Evolutionary conservation across 2,329 filamentous ascomycete species (phyloP).

Genomic region (Pseudogymnoascus sp.): DNA sequence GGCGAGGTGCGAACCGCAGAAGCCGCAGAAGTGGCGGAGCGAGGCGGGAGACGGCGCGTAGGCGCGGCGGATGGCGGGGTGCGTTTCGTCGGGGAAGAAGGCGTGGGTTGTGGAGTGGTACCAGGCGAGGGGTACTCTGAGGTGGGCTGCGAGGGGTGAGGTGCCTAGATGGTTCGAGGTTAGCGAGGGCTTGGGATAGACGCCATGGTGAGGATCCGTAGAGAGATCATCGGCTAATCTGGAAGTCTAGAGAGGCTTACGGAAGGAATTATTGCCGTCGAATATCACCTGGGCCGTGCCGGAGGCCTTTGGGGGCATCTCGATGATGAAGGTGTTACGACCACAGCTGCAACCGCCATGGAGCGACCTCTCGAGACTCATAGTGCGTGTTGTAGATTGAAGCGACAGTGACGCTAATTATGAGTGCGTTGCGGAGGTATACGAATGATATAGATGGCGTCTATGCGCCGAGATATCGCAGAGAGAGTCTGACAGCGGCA

Average conservation of each 20-base stretch:
- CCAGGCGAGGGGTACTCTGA: conserved; percentile 75
- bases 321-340: conserved; percentile 72
- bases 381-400: conserved; percentile 24
- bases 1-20: conserved; percentile 78
- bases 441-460: neutral
- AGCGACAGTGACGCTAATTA: neutral
- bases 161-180: conserved; percentile 47
- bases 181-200: conserved; percentile 11
- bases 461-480: neutral
- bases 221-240: conserved; percentile 50
- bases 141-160: conserved; percentile 69
- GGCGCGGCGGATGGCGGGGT: conserved; percentile 55
- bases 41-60: conserved; percentile 55
- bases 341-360: conserved; percentile 79
- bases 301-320: conserved; percentile 53
- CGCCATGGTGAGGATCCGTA: neutral
- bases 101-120: conserved; percentile 70
- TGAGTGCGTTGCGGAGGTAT: neutral
- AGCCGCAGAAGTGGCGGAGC: conserved; percentile 81
- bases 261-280: conserved; percentile 40
- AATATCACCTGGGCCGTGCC: conserved; percentile 65
- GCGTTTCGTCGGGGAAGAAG: conserved; percentile 71
- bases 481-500: neutral
- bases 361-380: conserved; percentile 49
- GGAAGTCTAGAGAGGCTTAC: conserved; percentile 49